Percentiles rank a stretch among this genome's conserved stretches.
Evolutionary conservation across 352 stramenopile species (phyloP).

Genomic region (Phytophthora pistaciae): DNA sequence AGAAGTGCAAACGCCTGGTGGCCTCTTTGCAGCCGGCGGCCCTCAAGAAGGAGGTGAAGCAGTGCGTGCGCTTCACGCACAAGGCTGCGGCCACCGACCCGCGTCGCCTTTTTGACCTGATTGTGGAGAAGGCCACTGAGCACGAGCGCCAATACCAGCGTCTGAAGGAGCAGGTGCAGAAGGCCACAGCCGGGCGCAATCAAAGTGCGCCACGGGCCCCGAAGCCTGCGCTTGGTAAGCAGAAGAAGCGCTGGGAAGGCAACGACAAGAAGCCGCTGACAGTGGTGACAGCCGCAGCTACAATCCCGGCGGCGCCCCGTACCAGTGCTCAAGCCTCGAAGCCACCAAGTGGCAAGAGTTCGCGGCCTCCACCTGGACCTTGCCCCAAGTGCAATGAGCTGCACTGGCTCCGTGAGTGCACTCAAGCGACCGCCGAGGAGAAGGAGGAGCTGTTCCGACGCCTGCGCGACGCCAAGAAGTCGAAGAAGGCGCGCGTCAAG

Average conservation of each 20-base stretch:
- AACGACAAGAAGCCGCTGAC: neutral
- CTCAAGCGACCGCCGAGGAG: too few relatives aligned
- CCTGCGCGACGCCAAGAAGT: too few relatives aligned
- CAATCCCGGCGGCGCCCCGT: too few relatives aligned
- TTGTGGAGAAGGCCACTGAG: conserved; percentile 12
- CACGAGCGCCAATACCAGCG: neutral
- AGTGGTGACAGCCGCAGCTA: too few relatives aligned
- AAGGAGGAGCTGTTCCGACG: too few relatives aligned
- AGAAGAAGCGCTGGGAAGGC: neutral
- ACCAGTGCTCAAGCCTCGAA: too few relatives aligned
- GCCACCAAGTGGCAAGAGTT: neutral
- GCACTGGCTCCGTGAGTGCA: neutral
- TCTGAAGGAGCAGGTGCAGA: neutral
- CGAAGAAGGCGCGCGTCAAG: too few relatives aligned
- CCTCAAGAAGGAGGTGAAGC: conserved; percentile 8
- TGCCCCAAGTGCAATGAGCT: neutral
- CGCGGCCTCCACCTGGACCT: neutral
- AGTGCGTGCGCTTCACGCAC: conserved; percentile 10
- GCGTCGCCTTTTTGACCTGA: conserved; percentile 1
- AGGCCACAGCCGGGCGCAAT: neutral
- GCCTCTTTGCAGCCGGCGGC: neutral
- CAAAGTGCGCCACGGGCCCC: neutral
- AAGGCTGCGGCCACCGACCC: neutral
- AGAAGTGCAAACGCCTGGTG: conserved; percentile 7
- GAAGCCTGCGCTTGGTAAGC: neutral